Conservation (phyloP, 208 protist genomes). For the Lotmaria passim region DNA sequence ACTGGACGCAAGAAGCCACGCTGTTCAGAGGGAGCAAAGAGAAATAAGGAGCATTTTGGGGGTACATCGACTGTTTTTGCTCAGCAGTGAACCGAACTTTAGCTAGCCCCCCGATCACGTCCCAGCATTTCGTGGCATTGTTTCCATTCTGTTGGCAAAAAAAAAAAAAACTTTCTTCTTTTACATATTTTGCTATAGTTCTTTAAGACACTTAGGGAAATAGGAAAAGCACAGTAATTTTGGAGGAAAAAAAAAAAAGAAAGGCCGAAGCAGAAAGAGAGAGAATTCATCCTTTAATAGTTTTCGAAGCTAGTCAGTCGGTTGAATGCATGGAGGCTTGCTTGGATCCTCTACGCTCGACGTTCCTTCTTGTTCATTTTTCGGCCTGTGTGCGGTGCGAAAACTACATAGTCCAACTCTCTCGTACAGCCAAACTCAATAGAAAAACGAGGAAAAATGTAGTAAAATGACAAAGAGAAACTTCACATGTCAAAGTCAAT, state of each 20-base stretch:
- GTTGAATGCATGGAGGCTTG: background rate
- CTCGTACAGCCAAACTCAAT: conserved; percentile 14
- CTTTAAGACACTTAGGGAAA: background rate
- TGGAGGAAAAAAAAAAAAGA: background rate
- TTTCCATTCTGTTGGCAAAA: too few species aligned
- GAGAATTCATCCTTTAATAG: conserved; percentile 20
- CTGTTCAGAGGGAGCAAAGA: too few species aligned
- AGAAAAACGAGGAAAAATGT: conserved; percentile 5
- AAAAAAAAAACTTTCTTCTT: too few species aligned
- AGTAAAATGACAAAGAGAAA: conserved; percentile 29
- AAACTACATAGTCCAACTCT: conserved; percentile 16
- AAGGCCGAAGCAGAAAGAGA: conserved; percentile 25
- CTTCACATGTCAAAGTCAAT: conserved; percentile 4
- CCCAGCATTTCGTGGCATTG: too few species aligned
- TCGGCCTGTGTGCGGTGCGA: background rate
- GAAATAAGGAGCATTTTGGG: too few species aligned
- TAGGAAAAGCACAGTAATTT: background rate
- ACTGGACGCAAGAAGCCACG: too few species aligned
- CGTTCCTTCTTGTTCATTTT: background rate
- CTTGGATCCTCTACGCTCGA: too few species aligned
- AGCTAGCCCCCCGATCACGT: too few species aligned
- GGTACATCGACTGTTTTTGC: too few species aligned
- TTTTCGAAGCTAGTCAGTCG: background rate
- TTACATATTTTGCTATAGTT: too few species aligned
- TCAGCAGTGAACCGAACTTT: too few species aligned